phyloP scores from a whole-genome alignment of 805 yeast species.

The Candida piceae region DNA sequence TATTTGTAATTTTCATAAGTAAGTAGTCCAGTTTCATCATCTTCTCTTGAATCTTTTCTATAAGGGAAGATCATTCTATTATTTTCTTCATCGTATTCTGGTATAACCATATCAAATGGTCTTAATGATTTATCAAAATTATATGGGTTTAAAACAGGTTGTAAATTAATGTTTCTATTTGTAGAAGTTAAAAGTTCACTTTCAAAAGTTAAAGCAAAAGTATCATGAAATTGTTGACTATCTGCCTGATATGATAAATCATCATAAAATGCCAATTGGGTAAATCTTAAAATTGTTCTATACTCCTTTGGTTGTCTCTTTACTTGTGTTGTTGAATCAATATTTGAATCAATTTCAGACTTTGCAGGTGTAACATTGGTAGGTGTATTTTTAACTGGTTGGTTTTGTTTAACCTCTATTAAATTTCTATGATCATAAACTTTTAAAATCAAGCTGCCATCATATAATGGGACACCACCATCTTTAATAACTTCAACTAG shows the following conservation, averaged over 20 bases:
- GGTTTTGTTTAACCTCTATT: constrained; percentile 13
- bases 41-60: constrained; percentile 36
- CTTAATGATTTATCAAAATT: constrained; percentile 38
- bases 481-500: constrained; percentile 86
- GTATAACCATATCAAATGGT: constrained; percentile 42
- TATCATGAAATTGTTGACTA: constrained; percentile 70
- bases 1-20: constrained; percentile 24
- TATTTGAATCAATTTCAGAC: too few relatives aligned
- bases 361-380: too few relatives aligned
- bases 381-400: too few relatives aligned
- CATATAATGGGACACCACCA: constrained; percentile 77
- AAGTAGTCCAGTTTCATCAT: constrained; percentile 15
- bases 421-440: constrained; percentile 77
- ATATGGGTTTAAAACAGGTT: constrained; percentile 71
- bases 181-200: constrained; percentile 80
- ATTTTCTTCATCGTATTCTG: constrained; percentile 31
- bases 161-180: constrained; percentile 68
- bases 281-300: constrained; percentile 73
- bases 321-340: constrained; percentile 8
- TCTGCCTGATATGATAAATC: constrained; percentile 85
- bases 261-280: constrained; percentile 75
- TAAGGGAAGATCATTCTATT: constrained; percentile 32
- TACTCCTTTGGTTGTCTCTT: constrained; percentile 61
- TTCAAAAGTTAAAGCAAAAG: constrained; percentile 75
- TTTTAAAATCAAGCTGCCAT: constrained; percentile 82